Base-by-base conservation (phyloP, 1,284 basidiomycete species). In the Rhodotorula sp. region DNA sequence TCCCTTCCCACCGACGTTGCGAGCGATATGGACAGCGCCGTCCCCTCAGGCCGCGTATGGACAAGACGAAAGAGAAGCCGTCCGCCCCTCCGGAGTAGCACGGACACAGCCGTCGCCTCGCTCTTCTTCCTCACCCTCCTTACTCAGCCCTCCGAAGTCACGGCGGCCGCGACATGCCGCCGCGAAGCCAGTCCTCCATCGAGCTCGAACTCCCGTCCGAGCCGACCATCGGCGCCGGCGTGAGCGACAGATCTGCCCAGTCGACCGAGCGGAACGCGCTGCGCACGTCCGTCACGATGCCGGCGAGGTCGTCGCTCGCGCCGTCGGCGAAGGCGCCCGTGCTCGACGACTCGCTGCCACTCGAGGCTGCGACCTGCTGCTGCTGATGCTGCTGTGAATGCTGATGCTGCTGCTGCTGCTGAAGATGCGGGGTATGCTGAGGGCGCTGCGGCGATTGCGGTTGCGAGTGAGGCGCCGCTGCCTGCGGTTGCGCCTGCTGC, bases 231-330 rank as follows among this genome's bases (percentile, higher is more conserved):
- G 57, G 57, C 25, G 66, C 70, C 16, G 70, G 66, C 23, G 70
- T 68, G 16, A 71, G 50, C 7, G 66, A 66, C 23, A 71, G n/a
- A 53, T 71, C 70, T 23, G 52, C 65, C 70, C 70, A 71, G n/a
- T 67, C 70, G 45, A 65, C 54, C 55, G 66, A 65, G 19, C 64
- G 59, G 56, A 72, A 72, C 13, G 70, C 70, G 52, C 25, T 62
- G 49, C 66, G 52, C 23, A 71, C 57, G 42, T 63, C 70, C 16
- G 21, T 27, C n/a, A 44, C 57, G 19, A 41, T 25, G 1, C 45
- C 48, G 1, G 52, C 17, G 7, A 67, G 19, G 54, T 71, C 53
- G 16, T 67, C 45, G 12, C 46, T 59, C 14, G 64, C 65, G n/a
- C 66, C 66, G 23, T 67, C 66, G 8, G 70, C 66, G 44, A 67